A percentile compares a stretch with the other conserved stretches of the same genome.
phyloP scores from a whole-genome alignment of 192 early-diverging fungal genomes.

The Backusella psychrophila region DNA sequence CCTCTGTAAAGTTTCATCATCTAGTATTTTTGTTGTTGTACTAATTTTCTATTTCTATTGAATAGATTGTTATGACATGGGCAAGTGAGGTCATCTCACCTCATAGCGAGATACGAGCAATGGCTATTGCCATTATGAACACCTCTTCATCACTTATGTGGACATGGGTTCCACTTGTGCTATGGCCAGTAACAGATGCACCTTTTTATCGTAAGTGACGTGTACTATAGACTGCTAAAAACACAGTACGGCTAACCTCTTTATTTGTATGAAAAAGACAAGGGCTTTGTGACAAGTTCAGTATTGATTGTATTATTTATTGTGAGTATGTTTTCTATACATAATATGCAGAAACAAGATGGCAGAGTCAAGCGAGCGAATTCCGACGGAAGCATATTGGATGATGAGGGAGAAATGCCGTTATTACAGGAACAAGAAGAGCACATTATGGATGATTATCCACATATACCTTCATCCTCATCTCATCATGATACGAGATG shows the following conservation, averaged over 20 bases:
- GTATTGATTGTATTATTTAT: conserved; percentile 17
- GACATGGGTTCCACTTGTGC: conserved; percentile 22
- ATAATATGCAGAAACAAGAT: not conserved
- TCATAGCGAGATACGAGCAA: conserved; percentile 26
- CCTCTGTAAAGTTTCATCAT: conserved; percentile 21
- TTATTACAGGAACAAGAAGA: not conserved
- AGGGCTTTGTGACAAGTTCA: conserved; percentile 8
- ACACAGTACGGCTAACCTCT: not conserved
- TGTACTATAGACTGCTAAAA: no score
- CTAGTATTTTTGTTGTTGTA: not conserved
- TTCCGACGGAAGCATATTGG: not conserved
- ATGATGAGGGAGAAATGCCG: not conserved
- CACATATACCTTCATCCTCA: not conserved
- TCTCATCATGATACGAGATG: not conserved
- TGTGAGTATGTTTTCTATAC: not conserved
- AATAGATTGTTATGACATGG: conserved; percentile 40
- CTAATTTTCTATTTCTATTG: not conserved
- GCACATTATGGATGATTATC: not conserved
- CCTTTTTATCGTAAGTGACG: conserved; percentile 13
- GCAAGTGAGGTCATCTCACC: conserved; percentile 30
- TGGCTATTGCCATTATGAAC: conserved; percentile 39
- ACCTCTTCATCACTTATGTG: conserved; percentile 21
- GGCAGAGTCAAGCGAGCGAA: not conserved
- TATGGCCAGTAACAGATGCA: conserved; percentile 40
- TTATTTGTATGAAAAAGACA: conserved; percentile 2